Evolutionary conservation across 768 basidiomycete genomes (phyloP).

Genomic region (Cyathus striatus): DNA sequence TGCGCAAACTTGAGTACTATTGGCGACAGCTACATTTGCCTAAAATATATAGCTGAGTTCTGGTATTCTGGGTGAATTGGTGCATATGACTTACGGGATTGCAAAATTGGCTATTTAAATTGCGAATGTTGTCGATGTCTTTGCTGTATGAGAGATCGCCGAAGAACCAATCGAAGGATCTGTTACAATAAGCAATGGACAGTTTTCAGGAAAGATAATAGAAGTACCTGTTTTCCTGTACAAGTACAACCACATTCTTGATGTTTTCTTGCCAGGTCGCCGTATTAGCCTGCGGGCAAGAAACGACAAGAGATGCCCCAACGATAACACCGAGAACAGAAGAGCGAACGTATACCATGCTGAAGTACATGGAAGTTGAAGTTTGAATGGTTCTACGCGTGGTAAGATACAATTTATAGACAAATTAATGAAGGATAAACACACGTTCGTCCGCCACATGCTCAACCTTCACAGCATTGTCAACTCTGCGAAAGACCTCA

Average conservation of each 20-base stretch:
- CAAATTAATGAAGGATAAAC: not conserved
- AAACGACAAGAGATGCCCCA: not conserved
- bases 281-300: conserved; percentile 1
- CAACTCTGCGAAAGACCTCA: too few species aligned
- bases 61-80: too few species aligned
- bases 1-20: conserved; percentile 13
- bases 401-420: not conserved
- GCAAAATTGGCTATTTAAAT: conserved; percentile 12
- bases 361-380: conserved; percentile 8
- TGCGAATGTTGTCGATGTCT: conserved; percentile 13
- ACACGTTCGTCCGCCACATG: not conserved
- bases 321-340: conserved; percentile 1
- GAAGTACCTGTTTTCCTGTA: conserved; percentile 19
- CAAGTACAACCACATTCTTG: conserved; percentile 18
- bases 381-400: not conserved
- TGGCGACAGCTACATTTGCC: conserved; percentile 10
- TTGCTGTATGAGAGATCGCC: conserved; percentile 14
- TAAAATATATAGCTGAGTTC: too few species aligned
- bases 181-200: too few species aligned
- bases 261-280: conserved; percentile 5
- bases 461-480: too few species aligned
- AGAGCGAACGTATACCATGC: conserved; percentile 5
- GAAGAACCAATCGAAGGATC: conserved; percentile 23
- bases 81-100: conserved; percentile 15
- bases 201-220: too few species aligned